A percentile compares a stretch with the other conserved stretches of the same genome.
These are phyloP conservation scores for Candida nonsorbophila DNA, from an alignment of 805 yeast genomes.

Conservation along the genomic window DNA sequence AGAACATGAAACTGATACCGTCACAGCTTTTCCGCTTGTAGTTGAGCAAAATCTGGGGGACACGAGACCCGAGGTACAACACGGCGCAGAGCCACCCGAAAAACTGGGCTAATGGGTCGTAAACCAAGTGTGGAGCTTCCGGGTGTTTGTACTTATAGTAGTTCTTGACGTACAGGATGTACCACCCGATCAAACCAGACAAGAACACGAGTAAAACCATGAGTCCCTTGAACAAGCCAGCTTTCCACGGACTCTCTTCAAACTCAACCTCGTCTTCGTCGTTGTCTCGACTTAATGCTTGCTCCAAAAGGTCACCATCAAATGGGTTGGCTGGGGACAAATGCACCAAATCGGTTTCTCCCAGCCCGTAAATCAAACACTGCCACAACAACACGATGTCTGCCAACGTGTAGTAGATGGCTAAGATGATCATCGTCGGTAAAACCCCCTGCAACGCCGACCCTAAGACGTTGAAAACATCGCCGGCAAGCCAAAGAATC, in stretches of 20 bases:
- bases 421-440: slow-evolving; percentile 91
- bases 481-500: slow-evolving; percentile 89
- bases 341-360: slow-evolving; percentile 66
- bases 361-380: slow-evolving; percentile 73
- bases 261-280: slow-evolving; percentile 13
- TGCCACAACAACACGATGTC: slow-evolving; percentile 82
- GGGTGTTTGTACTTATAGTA: slow-evolving; percentile 31
- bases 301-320: slow-evolving; percentile 61
- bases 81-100: slow-evolving; percentile 81
- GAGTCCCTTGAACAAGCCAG: slow-evolving; percentile 24
- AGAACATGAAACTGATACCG: slow-evolving; percentile 90
- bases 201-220: slow-evolving; percentile 64
- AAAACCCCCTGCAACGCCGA: slow-evolving; percentile 84
- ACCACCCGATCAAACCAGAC: slow-evolving; percentile 89
- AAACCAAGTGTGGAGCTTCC: slow-evolving; percentile 42
- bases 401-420: slow-evolving; percentile 88
- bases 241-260: slow-evolving; percentile 18
- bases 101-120: slow-evolving; percentile 76
- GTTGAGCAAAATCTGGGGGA: slow-evolving; percentile 88
- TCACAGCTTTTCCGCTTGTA: slow-evolving; percentile 87
- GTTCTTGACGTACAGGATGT: slow-evolving; percentile 51
- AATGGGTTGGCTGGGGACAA: slow-evolving; percentile 87
- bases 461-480: slow-evolving; percentile 88
- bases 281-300: slow-evolving; percentile 45
- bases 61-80: slow-evolving; percentile 77